Conservation (phyloP, 495 filamentous ascomycete genomes). For the Podospora didyma region DNA sequence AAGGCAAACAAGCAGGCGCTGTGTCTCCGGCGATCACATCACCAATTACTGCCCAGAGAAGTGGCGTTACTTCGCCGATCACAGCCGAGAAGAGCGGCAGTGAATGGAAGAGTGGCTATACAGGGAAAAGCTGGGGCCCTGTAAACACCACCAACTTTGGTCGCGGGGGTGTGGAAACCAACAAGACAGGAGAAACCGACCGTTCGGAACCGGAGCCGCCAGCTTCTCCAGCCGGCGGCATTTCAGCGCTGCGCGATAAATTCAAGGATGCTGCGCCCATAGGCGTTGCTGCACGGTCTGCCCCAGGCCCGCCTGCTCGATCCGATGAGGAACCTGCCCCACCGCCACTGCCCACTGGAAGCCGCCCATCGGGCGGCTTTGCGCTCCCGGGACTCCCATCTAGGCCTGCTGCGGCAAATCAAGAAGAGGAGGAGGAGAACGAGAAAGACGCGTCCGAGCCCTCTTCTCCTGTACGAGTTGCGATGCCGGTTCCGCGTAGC, state of each 20-base stretch:
- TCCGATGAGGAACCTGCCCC: slow-evolving; percentile 41
- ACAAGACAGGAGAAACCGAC: slow-evolving; percentile 53
- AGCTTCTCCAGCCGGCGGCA: slow-evolving; percentile 50
- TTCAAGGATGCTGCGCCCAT: slow-evolving; percentile 70
- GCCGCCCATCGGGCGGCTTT: slow-evolving; percentile 61
- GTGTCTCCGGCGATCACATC: slow-evolving; percentile 38
- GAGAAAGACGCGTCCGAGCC: slow-evolving; percentile 53
- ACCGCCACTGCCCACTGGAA: slow-evolving; percentile 57
- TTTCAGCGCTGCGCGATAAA: slow-evolving; percentile 69
- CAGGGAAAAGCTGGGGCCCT: slow-evolving; percentile 81
- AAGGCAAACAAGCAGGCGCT: slow-evolving; percentile 69
- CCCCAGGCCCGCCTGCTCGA: slow-evolving; percentile 30
- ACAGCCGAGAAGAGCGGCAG: slow-evolving; percentile 64
- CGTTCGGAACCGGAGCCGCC: slow-evolving; percentile 38
- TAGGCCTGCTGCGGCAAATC: slow-evolving; percentile 50
- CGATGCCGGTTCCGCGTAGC: slow-evolving; percentile 74
- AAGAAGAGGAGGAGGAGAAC: slow-evolving; percentile 54
- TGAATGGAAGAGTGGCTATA: slow-evolving; percentile 87
- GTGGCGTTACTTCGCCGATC: slow-evolving; percentile 60
- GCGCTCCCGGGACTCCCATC: slow-evolving; percentile 71
- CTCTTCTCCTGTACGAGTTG: slow-evolving; percentile 74
- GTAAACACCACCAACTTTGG: slow-evolving; percentile 70
- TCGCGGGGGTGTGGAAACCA: slow-evolving; percentile 56
- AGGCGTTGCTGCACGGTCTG: slow-evolving; percentile 48
- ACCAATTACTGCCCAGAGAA: slow-evolving; percentile 53